Evolutionary conservation across 2,329 filamentous ascomycete species (phyloP).

Genomic region (Ascochyta clinopodiicola): DNA sequence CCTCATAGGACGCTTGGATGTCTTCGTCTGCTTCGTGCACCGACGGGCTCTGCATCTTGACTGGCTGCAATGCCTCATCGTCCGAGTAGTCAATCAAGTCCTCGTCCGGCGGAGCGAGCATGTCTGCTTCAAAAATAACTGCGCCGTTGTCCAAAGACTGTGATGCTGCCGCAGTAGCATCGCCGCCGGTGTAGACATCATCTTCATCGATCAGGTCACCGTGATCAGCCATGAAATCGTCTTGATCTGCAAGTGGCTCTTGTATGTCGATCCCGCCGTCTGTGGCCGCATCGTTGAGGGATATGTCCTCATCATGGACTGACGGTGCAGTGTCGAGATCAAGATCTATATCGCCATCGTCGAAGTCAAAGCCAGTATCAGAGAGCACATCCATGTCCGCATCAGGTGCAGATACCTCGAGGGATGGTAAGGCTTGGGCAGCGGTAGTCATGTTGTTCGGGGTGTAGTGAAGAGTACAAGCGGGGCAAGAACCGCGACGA

Average conservation of each 20-base stretch:
- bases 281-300: slow-evolving; percentile 59
- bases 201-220: slow-evolving; percentile 42
- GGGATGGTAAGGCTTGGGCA: slow-evolving; percentile 25
- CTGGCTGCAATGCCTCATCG: slow-evolving; percentile 34
- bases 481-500: too few species aligned
- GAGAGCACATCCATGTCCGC: slow-evolving; percentile 65
- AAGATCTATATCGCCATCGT: slow-evolving; percentile 67
- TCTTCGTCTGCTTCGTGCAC: slow-evolving; percentile 5
- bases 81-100: slow-evolving; percentile 46
- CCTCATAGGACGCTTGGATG: background rate
- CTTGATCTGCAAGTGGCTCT: slow-evolving; percentile 28
- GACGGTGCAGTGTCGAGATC: slow-evolving; percentile 51
- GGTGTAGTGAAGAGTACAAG: background rate
- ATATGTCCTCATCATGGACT: slow-evolving; percentile 57
- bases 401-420: slow-evolving; percentile 48
- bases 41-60: slow-evolving; percentile 9
- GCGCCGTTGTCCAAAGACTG: slow-evolving; percentile 8
- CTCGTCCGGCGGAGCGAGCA: slow-evolving; percentile 29
- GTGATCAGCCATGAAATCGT: slow-evolving; percentile 49
- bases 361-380: slow-evolving; percentile 53
- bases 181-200: slow-evolving; percentile 22
- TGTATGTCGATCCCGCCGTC: slow-evolving; percentile 32
- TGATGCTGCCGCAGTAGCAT: slow-evolving; percentile 11
- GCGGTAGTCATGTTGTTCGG: slow-evolving; percentile 32
- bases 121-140: slow-evolving; percentile 3